These are phyloP conservation scores for Pulicaria dysenterica DNA, from an alignment of 129 eudicot species.

Conservation along the genomic window DNA sequence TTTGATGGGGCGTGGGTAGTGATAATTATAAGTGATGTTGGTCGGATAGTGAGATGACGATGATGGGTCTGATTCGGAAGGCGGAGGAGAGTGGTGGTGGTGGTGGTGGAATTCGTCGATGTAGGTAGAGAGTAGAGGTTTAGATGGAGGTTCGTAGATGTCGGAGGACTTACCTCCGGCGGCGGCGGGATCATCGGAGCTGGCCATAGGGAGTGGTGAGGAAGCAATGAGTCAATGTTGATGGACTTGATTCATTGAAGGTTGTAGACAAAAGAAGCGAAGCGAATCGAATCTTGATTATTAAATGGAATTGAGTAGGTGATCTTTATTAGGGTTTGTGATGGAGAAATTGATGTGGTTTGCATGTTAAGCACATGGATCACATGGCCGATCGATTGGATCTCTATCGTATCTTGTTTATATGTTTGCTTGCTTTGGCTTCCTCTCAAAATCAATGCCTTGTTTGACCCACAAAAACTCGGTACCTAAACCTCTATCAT, in stretches of 20 bases:
- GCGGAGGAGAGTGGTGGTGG: constrained; percentile 39
- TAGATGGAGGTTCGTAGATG: constrained; percentile 38
- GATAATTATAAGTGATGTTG: constrained; percentile 55
- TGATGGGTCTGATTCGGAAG: constrained; percentile 53
- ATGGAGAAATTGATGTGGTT: constrained; percentile 8
- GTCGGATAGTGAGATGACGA: constrained; percentile 54
- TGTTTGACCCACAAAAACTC: constrained; percentile 12
- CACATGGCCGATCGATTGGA: constrained; percentile 34
- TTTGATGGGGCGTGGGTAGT: constrained; percentile 57
- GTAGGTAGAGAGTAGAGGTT: constrained; percentile 46
- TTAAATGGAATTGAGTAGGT: not conserved
- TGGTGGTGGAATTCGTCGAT: constrained; percentile 37
- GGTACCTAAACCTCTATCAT: too few species aligned
- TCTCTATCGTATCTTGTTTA: not conserved
- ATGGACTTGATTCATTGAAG: constrained; percentile 26
- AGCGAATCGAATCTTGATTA: constrained; percentile 10
- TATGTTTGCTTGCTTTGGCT: not conserved
- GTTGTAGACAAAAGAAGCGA: not conserved
- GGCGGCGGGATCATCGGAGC: constrained; percentile 45
- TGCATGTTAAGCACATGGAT: constrained; percentile 34
- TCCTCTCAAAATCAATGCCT: not conserved
- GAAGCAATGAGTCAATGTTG: constrained; percentile 21
- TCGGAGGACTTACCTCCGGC: constrained; percentile 22
- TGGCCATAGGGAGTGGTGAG: constrained; percentile 36
- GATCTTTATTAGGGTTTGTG: constrained; percentile 26